These are phyloP conservation scores for Clitocybe nebularis DNA, from an alignment of 1,284 basidiomycete species.

Conservation along the genomic window DNA sequence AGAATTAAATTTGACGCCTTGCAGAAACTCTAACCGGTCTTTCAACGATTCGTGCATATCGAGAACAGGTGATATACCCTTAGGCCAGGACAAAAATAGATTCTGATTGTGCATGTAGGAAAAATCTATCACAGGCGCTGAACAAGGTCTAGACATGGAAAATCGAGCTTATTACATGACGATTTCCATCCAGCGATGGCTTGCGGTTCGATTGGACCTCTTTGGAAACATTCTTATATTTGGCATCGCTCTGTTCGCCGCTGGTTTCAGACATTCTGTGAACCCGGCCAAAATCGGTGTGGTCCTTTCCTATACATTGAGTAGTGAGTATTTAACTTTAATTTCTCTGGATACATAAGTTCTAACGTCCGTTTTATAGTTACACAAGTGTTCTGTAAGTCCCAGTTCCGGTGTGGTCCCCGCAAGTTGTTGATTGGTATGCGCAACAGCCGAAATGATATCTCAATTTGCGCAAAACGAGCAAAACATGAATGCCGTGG, in stretches of 20 bases:
- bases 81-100: constrained; percentile 5
- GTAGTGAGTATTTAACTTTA: constrained; percentile 37
- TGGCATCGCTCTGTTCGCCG: constrained; percentile 66
- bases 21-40: constrained; percentile 41
- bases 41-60: constrained; percentile 43
- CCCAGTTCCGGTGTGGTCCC: too few relatives aligned
- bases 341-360: neutral
- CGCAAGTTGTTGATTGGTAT: too few relatives aligned
- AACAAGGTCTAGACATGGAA: constrained; percentile 62
- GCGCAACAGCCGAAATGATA: constrained; percentile 57
- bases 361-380: constrained; percentile 30
- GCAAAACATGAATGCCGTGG: constrained; percentile 73
- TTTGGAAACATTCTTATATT: constrained; percentile 73
- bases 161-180: constrained; percentile 81
- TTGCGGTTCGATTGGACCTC: constrained; percentile 54
- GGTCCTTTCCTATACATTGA: constrained; percentile 58
- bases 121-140: constrained; percentile 45
- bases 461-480: constrained; percentile 57
- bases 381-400: constrained; percentile 54
- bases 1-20: neutral
- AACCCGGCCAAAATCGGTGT: constrained; percentile 48
- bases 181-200: constrained; percentile 59
- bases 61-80: constrained; percentile 40
- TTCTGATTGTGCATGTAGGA: too few relatives aligned
- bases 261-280: constrained; percentile 47